Conservation (phyloP, 192 early-diverging fungal species). For the Coemansia sp. region DNA sequence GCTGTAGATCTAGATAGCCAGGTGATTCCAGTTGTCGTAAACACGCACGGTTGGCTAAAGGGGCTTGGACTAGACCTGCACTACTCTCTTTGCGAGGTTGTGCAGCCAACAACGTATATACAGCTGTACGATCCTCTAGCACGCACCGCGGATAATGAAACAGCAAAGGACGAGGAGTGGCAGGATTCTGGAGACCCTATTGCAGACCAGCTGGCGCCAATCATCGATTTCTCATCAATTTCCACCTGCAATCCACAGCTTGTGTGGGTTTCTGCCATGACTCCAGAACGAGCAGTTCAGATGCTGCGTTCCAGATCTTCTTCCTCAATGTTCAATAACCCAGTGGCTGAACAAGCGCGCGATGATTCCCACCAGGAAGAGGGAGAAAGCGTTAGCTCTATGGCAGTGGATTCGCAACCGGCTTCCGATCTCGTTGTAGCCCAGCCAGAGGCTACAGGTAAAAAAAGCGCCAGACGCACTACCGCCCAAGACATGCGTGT, state of each 20-base stretch:
- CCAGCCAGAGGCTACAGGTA: constrained; percentile 11
- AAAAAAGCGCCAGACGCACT: constrained; percentile 48
- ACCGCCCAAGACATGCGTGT: constrained; percentile 66
- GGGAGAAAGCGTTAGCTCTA: not conserved
- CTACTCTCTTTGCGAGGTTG: constrained; percentile 60
- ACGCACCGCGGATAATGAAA: not conserved
- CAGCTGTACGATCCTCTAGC: constrained; percentile 51
- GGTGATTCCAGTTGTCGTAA: constrained; percentile 83
- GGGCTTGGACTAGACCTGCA: constrained; percentile 86
- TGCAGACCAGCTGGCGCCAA: constrained; percentile 23
- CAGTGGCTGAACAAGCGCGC: not conserved
- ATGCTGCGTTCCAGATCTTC: constrained; percentile 13
- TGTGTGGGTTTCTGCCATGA: constrained; percentile 39
- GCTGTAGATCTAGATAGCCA: constrained; percentile 31
- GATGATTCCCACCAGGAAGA: constrained; percentile 1
- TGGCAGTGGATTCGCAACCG: not conserved
- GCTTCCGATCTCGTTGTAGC: not conserved
- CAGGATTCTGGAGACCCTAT: not conserved
- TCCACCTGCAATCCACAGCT: constrained; percentile 28
- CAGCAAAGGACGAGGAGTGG: not conserved
- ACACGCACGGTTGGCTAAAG: constrained; percentile 93
- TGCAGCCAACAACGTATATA: constrained; percentile 70
- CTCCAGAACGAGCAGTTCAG: constrained; percentile 20
- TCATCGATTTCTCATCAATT: constrained; percentile 53
- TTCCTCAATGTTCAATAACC: not conserved